A percentile compares a stretch with the other conserved stretches of the same genome.
phyloP scores from a whole-genome alignment of 495 filamentous ascomycete genomes.

The Umbilicaria muhlenbergii region DNA sequence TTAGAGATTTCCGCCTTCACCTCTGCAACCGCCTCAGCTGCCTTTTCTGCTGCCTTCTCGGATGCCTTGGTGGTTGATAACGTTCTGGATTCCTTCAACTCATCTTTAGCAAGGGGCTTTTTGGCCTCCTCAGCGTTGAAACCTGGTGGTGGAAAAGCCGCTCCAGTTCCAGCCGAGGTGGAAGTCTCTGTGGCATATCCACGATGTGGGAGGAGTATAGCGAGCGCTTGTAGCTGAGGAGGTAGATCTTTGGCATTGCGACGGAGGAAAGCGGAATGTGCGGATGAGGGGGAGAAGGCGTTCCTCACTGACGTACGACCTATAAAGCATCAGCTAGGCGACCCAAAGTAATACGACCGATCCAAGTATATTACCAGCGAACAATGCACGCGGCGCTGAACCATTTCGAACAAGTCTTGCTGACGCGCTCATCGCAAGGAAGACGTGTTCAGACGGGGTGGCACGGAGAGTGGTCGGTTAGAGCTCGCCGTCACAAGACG shows the following conservation, averaged over 20 bases:
- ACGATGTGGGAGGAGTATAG: conserved; percentile 48
- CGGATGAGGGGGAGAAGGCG: conserved; percentile 17
- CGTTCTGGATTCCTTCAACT: conserved; percentile 9
- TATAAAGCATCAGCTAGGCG: conserved; percentile 11
- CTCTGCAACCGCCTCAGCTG: conserved; percentile 15
- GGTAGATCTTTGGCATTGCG: conserved; percentile 41
- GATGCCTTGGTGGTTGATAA: conserved; percentile 11
- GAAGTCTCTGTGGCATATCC: conserved; percentile 59
- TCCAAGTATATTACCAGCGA: conserved; percentile 22
- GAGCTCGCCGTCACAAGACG: too few species aligned
- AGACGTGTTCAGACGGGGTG: too few species aligned
- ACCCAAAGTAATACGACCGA: conserved; percentile 8
- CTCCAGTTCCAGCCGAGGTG: conserved; percentile 36
- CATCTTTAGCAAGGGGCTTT: conserved; percentile 53
- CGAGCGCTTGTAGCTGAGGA: conserved; percentile 44
- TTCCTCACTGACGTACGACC: conserved; percentile 23
- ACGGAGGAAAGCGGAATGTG: conserved; percentile 35
- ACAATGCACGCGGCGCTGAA: conserved; percentile 36
- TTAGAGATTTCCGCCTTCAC: conserved; percentile 10
- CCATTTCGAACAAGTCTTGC: conserved; percentile 42
- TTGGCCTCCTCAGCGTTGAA: conserved; percentile 87
- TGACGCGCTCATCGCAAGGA: conserved; percentile 38
- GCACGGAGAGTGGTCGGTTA: too few species aligned
- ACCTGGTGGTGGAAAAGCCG: conserved; percentile 68
- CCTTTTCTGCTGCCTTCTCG: conserved; percentile 20